A percentile compares a stretch with the other conserved stretches of the same genome.
These are phyloP conservation scores for Colletotrichum sidae DNA, from an alignment of 2,329 filamentous ascomycete species.

Conservation along the genomic window DNA sequence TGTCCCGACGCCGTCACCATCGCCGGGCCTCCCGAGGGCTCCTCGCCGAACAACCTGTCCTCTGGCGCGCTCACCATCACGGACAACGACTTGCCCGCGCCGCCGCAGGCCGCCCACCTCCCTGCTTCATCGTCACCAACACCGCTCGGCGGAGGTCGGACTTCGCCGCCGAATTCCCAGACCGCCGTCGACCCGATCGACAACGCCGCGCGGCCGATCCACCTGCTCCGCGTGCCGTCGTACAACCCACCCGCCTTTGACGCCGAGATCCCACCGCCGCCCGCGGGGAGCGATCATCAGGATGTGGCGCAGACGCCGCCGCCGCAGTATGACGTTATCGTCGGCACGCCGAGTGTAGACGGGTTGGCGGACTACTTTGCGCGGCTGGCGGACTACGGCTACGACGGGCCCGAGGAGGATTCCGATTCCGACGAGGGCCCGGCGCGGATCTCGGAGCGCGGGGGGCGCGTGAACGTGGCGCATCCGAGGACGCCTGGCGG, in stretches of 20 bases:
- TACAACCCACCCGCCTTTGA: conserved; percentile 91
- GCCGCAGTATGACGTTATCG: conserved; percentile 84
- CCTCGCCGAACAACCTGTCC: conserved; percentile 73
- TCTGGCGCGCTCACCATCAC: conserved; percentile 58
- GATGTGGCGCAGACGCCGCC: conserved; percentile 76
- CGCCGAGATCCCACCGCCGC: conserved; percentile 80
- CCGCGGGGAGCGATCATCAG: conserved; percentile 46
- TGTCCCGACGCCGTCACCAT: conserved; percentile 69
- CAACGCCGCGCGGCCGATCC: conserved; percentile 76
- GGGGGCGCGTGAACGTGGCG: conserved; percentile 67
- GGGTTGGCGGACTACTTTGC: conserved; percentile 88
- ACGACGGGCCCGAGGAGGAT: conserved; percentile 56
- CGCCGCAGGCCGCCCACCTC: conserved; percentile 70
- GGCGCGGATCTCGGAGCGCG: conserved; percentile 60
- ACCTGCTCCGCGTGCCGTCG: conserved; percentile 84
- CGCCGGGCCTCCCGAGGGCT: conserved; percentile 70
- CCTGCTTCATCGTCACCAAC: conserved; percentile 39
- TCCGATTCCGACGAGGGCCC: conserved; percentile 57
- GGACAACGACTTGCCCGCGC: conserved; percentile 55
- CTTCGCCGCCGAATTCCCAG: conserved; percentile 31
- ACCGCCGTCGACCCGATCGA: conserved; percentile 13
- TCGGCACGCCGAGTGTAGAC: conserved; percentile 76
- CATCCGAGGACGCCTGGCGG: conserved; percentile 67
- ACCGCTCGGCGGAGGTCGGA: conserved; percentile 15
- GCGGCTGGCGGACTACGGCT: conserved; percentile 79